Conservation (phyloP, 345 rosid genomes). For the Alliaria petiolata region DNA sequence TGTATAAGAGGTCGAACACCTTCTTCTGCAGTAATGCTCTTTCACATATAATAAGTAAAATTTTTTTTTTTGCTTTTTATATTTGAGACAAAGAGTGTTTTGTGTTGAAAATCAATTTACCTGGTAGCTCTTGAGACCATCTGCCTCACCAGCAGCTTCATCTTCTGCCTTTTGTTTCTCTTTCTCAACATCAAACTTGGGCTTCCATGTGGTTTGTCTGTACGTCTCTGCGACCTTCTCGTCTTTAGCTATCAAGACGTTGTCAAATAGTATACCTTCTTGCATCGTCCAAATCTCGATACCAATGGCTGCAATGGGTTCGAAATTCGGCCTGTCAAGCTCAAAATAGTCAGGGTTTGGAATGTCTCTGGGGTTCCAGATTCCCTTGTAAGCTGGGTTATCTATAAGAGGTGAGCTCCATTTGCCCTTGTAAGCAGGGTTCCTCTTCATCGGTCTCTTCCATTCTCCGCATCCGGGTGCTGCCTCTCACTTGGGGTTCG, state of each 20-base stretch:
- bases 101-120: constrained; percentile 14
- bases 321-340: constrained; percentile 63
- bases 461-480: constrained; percentile 84
- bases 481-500: constrained; percentile 61
- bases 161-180: constrained; percentile 70
- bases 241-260: constrained; percentile 56
- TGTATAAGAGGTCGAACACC: constrained; percentile 60
- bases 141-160: constrained; percentile 39
- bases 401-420: constrained; percentile 73
- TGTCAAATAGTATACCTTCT: constrained; percentile 75
- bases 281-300: constrained; percentile 96
- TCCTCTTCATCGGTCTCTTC: constrained; percentile 68
- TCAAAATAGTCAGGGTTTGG: constrained; percentile 73
- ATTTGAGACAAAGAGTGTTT: neutral
- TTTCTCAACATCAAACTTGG: constrained; percentile 61
- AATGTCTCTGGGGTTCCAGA: constrained; percentile 77
- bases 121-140: constrained; percentile 39
- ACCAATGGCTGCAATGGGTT: constrained; percentile 78
- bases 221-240: constrained; percentile 54
- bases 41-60: neutral
- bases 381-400: constrained; percentile 76
- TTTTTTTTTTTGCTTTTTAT: no score
- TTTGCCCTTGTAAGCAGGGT: constrained; percentile 81
- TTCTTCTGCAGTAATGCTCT: constrained; percentile 41
- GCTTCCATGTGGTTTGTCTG: constrained; percentile 52